phyloP scores from a whole-genome alignment of 305 asterid genomes.

The Solanum hybrid region DNA sequence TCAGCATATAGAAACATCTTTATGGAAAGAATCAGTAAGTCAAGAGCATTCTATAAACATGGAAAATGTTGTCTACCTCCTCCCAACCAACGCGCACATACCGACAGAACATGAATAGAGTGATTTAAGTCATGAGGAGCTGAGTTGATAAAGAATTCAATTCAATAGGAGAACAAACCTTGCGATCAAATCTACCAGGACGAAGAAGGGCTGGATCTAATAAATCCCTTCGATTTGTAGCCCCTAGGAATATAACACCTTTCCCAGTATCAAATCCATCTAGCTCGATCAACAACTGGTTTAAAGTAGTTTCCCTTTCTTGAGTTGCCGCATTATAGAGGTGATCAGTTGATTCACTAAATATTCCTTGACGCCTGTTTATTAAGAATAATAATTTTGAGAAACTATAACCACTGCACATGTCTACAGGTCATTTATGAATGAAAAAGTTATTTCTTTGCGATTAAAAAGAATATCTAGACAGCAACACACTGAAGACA shows the following conservation, averaged over 20 bases:
- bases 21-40: not conserved
- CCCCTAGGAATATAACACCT: constrained; percentile 96
- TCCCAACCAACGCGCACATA: not conserved
- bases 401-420: not conserved
- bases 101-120: not conserved
- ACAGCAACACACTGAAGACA: not conserved
- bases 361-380: constrained; percentile 81
- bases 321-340: constrained; percentile 73
- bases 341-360: constrained; percentile 39
- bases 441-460: not conserved
- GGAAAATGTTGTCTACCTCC: not conserved
- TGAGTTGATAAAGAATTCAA: not conserved
- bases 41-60: not conserved
- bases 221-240: constrained; percentile 91
- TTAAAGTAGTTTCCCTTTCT: constrained; percentile 95
- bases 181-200: constrained; percentile 98
- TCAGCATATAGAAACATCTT: not conserved
- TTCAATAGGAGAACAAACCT: constrained; percentile 39
- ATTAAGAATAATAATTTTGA: constrained; percentile 11
- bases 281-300: constrained; percentile 91
- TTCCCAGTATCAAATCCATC: constrained; percentile 98
- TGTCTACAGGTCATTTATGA: not conserved
- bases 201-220: constrained; percentile 98
- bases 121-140: not conserved
- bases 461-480: not conserved